A percentile compares a stretch with the other conserved stretches of the same genome.
Conservation (phyloP, 208 protist species). For the Crithidia brevicula region DNA sequence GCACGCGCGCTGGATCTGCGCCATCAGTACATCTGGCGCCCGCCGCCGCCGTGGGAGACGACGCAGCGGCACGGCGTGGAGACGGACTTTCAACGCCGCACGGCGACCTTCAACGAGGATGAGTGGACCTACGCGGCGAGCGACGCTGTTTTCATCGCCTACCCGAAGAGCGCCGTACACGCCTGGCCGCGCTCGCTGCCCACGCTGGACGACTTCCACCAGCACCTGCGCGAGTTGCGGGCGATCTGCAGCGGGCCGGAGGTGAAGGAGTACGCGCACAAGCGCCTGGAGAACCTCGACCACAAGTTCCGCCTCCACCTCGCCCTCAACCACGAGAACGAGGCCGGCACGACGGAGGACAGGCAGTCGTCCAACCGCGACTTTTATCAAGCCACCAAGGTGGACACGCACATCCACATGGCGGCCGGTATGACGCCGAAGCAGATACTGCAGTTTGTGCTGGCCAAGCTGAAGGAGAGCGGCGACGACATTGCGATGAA, state of each 20-base stretch:
- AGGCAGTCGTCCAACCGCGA: slow-evolving; percentile 90
- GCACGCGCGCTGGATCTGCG: slow-evolving; percentile 78
- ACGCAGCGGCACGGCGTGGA: slow-evolving; percentile 69
- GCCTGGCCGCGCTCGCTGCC: slow-evolving; percentile 84
- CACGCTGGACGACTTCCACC: slow-evolving; percentile 78
- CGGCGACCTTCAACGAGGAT: slow-evolving; percentile 88
- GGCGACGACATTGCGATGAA: slow-evolving; percentile 94
- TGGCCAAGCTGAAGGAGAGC: slow-evolving; percentile 91
- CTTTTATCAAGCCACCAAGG: slow-evolving; percentile 96
- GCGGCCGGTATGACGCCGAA: slow-evolving; percentile 95
- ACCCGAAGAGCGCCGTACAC: slow-evolving; percentile 70
- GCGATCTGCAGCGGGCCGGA: slow-evolving; percentile 71
- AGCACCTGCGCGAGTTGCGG: slow-evolving; percentile 75
- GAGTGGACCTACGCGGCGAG: slow-evolving; percentile 88
- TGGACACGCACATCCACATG: slow-evolving; percentile 98
- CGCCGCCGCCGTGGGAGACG: slow-evolving; percentile 76
- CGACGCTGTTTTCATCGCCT: slow-evolving; percentile 91
- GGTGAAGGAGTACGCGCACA: slow-evolving; percentile 94
- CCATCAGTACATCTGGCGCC: slow-evolving; percentile 80
- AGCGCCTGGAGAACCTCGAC: slow-evolving; percentile 92
- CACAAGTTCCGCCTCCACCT: slow-evolving; percentile 94
- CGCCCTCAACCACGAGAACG: slow-evolving; percentile 92
- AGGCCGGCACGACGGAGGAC: slow-evolving; percentile 89
- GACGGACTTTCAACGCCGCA: slow-evolving; percentile 85
- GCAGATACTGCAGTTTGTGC: slow-evolving; percentile 95